Evolutionary conservation across 192 early-diverging fungal species (phyloP), one percentile per base, ranked within the genome.

Genomic region (Chytriomyces sp.): DNA sequence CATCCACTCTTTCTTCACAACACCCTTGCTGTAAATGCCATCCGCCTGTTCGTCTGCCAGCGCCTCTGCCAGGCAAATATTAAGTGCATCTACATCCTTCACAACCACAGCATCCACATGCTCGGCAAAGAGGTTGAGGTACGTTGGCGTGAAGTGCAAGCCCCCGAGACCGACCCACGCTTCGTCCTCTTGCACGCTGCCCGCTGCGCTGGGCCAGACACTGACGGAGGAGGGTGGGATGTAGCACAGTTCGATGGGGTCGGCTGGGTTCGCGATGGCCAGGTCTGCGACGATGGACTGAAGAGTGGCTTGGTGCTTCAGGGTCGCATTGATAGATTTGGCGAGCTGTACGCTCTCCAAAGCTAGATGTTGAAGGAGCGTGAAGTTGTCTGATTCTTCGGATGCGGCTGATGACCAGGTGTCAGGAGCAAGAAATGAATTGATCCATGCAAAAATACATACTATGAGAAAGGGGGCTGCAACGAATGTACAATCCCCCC

Each of bases 51-150:
- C 44, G 17, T n/a, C 17, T 26, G 12, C 63, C 25, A 65, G 38
- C 6, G 39, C 38, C 7, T 65, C 49, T 49, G 40, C 63, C 17
- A 65, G 37, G 0, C 63, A 65, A 14, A 26, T n/a, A 17, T 65
- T 65, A 19, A 65, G 38, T 3, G 63, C 63, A 32, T 65, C 63
- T 10, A 65, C 28, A 32, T 65, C 63, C 17, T 33, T 41, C 39
- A 65, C 63, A 14, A 65, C 63, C 14, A 22, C 25, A 7, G 38
- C 19, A 52, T 65, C 63, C 28, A 65, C 28, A 1, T 22, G 30
- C 7, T 65, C 63, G 2, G 49, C 41, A 19, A 49, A 38, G 17
- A 65, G 26, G 22, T 65, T 34, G 8, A 65, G 34, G 28, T 65
- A 65, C 8, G 17, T 49, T 19, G 63, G 63, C 30, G 63, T 52